Base-by-base conservation (phyloP, 768 basidiomycete genomes). In the Termitomyces sp. region DNA sequence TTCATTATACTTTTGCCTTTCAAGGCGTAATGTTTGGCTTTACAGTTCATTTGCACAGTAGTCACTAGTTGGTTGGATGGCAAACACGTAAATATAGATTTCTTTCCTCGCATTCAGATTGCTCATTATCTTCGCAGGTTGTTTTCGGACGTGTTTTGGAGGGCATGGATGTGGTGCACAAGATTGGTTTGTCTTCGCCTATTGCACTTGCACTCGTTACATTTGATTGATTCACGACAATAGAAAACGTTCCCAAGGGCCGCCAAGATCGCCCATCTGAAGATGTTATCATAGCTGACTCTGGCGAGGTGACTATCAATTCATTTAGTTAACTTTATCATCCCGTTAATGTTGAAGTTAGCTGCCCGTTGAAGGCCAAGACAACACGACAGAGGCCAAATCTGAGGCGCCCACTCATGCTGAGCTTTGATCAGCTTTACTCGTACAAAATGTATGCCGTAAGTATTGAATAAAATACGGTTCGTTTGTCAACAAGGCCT, bases 131-230 rank as follows among this genome's bases (percentile, higher is more conserved):
- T 47, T 36, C 63, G 15, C 67, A 92, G 89, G 91, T 97, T 69
- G 96, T 98, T 43, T 97, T 98, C 65, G 96, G 96, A 56, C 86
- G 86, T 67, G 91, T 98, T 56, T 62, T 97, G 38, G 93, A 97
- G 61, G 96, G 96, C 52, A 91, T 96, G 91, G 90, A 96, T 64
- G 77, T 98, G 60, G 81, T 98, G 42, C 71, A 78, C 61, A 73
- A 76, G 10, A 94, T 98, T 59, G 91, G 92, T 92, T 31, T 48
- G 82, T 70, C 37, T 38, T 12, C 11, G 20, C 42, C 31, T 15
- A 7, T 42, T 42, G 5, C 3, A 31, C 29, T 42, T 42, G 5
- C 5, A 31, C 29, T 10, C 17, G 10, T 25, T 6, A 36, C 25
- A 12, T 14, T 36, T 40, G 5, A 51, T 31, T 63, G 29, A 65